Evolutionary conservation across 768 basidiomycete species (phyloP).

Genomic region (Dictyophora rubrovolvata): DNA sequence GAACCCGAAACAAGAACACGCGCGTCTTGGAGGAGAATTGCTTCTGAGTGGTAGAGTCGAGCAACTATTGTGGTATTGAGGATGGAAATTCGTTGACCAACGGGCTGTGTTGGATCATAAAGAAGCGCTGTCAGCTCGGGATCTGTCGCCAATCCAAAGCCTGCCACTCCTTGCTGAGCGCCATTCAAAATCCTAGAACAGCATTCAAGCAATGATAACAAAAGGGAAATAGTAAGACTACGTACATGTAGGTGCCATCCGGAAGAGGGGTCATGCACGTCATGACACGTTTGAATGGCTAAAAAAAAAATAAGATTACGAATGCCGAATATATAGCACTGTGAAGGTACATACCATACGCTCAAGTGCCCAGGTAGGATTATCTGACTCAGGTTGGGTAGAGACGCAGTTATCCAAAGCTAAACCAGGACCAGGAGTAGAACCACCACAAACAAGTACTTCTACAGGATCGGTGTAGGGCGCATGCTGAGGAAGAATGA

Average conservation of each 20-base stretch:
- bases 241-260: conserved; percentile 13
- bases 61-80: conserved; percentile 15
- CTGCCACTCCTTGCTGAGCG: conserved; percentile 14
- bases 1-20: conserved; percentile 15
- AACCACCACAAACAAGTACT: conserved; percentile 14
- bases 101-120: conserved; percentile 55
- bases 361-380: conserved; percentile 61
- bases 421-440: conserved; percentile 10
- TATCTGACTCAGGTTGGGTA: conserved; percentile 52
- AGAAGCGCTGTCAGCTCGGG: conserved; percentile 51
- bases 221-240: neutral
- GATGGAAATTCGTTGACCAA: conserved; percentile 48
- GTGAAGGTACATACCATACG: conserved; percentile 50
- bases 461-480: conserved; percentile 44
- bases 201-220: neutral
- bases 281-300: conserved; percentile 50
- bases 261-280: conserved; percentile 14
- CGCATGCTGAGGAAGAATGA: conserved; percentile 37
- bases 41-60: conserved; percentile 16
- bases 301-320: neutral
- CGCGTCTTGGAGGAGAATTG: conserved; percentile 16
- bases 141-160: conserved; percentile 14
- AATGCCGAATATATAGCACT: neutral
- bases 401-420: conserved; percentile 38
- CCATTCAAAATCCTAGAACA: conserved; percentile 10